Conservation (phyloP, 352 stramenopile species). For the Globisporangium polare region DNA sequence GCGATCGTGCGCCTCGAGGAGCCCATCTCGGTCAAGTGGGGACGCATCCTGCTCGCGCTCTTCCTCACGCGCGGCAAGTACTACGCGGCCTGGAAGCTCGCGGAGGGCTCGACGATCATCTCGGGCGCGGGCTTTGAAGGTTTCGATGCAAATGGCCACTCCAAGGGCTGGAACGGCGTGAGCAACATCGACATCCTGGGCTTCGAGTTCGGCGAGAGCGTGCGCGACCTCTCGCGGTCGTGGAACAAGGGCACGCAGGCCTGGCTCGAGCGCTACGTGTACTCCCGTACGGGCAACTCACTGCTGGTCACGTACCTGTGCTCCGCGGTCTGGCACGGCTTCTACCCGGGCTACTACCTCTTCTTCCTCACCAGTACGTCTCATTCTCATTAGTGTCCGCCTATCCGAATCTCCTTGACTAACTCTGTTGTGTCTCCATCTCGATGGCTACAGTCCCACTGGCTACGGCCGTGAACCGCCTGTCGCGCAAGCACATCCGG, state of each 20-base stretch:
- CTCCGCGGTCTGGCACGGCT: conserved; percentile 98
- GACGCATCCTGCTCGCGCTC: conserved; percentile 75
- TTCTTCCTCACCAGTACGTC: conserved; percentile 86
- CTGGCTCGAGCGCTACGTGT: conserved; percentile 97
- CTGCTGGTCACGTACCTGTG: conserved; percentile 93
- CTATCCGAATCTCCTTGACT: background rate
- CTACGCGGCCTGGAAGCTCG: conserved; percentile 94
- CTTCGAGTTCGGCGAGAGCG: conserved; percentile 92
- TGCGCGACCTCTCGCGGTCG: conserved; percentile 82
- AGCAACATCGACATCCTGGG: conserved; percentile 96
- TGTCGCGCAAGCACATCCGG: conserved; percentile 48
- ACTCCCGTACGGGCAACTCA: conserved; percentile 93
- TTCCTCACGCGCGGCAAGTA: conserved; percentile 94
- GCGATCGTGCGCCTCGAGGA: conserved; percentile 40
- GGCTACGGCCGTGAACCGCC: conserved; percentile 62
- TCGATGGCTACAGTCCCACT: conserved; percentile 37
- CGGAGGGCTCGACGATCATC: conserved; percentile 76
- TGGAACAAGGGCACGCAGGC: conserved; percentile 98
- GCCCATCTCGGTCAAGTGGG: conserved; percentile 72
- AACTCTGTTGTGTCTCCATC: background rate
- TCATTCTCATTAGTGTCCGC: background rate
- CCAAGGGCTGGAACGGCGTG: conserved; percentile 90
- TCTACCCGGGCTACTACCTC: conserved; percentile 98
- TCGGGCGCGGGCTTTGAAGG: conserved; percentile 91
- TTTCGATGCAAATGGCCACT: conserved; percentile 81